phyloP scores from a whole-genome alignment of 345 rosid genomes.

The Litchi chinensis region DNA sequence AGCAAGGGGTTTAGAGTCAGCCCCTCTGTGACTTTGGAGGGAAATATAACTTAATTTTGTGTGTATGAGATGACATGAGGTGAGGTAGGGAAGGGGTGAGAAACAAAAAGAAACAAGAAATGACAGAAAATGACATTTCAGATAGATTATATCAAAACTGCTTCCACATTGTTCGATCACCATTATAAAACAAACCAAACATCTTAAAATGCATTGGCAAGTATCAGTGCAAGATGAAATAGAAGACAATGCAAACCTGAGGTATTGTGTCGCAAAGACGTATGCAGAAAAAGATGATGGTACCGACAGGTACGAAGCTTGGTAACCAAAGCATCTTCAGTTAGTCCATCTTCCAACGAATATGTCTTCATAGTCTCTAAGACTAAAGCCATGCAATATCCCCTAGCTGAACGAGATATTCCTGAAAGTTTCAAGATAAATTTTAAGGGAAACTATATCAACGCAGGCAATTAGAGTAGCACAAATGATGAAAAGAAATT shows the following conservation, averaged over 20 bases:
- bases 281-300: slow-evolving; percentile 88
- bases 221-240: background rate
- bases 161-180: background rate
- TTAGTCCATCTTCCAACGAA: slow-evolving; percentile 82
- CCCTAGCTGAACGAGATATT: slow-evolving; percentile 89
- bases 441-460: slow-evolving; percentile 15
- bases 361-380: slow-evolving; percentile 96
- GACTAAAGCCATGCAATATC: slow-evolving; percentile 72
- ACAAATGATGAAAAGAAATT: background rate
- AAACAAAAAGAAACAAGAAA: background rate
- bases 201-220: background rate
- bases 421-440: slow-evolving; percentile 43
- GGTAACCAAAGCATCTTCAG: slow-evolving; percentile 92
- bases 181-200: background rate
- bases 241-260: slow-evolving; percentile 59
- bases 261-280: slow-evolving; percentile 67
- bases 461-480: slow-evolving; percentile 8
- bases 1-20: too few species aligned
- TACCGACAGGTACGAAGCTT: slow-evolving; percentile 86
- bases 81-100: too few species aligned
- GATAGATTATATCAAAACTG: background rate
- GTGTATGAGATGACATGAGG: too few species aligned
- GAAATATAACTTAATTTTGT: too few species aligned
- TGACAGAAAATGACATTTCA: background rate
- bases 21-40: too few species aligned